A percentile compares a stretch with the other conserved stretches of the same genome.
phyloP scores from a whole-genome alignment of 2,329 filamentous ascomycete species.

The Aspergillus sp. region DNA sequence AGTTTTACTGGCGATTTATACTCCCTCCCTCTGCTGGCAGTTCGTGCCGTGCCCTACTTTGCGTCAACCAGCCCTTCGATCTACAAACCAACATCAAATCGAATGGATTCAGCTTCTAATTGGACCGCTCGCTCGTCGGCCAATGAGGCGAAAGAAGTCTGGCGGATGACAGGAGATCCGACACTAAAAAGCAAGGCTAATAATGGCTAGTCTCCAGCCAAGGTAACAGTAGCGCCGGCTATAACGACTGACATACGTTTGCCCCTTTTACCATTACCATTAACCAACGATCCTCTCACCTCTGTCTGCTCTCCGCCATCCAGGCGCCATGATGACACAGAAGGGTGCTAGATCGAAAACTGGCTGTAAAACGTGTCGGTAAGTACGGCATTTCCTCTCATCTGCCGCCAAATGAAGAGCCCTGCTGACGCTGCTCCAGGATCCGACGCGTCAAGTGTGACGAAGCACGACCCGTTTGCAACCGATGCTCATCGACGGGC shows the following conservation, averaged over 20 bases:
- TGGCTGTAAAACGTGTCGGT: conserved; percentile 9
- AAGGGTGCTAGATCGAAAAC: not conserved
- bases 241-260: too few relatives aligned
- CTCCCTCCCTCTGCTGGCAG: too few relatives aligned
- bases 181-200: too few relatives aligned
- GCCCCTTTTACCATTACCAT: too few relatives aligned
- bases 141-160: not conserved
- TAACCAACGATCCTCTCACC: not conserved
- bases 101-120: not conserved
- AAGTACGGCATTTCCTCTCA: not conserved
- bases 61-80: too few relatives aligned
- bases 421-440: conserved; percentile 5
- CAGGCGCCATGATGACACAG: not conserved
- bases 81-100: too few relatives aligned
- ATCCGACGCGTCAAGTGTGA: conserved; percentile 38
- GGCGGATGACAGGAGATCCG: too few relatives aligned
- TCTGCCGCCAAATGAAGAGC: not conserved
- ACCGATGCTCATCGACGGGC: conserved; percentile 35
- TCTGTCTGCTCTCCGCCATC: too few relatives aligned
- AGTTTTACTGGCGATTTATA: not conserved
- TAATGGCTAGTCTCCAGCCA: too few relatives aligned
- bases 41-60: too few relatives aligned
- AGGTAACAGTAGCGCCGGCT: too few relatives aligned
- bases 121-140: not conserved
- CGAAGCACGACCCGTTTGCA: conserved; percentile 38